phyloP scores from a whole-genome alignment of 345 rosid species.

The Gossypium stocksii region DNA sequence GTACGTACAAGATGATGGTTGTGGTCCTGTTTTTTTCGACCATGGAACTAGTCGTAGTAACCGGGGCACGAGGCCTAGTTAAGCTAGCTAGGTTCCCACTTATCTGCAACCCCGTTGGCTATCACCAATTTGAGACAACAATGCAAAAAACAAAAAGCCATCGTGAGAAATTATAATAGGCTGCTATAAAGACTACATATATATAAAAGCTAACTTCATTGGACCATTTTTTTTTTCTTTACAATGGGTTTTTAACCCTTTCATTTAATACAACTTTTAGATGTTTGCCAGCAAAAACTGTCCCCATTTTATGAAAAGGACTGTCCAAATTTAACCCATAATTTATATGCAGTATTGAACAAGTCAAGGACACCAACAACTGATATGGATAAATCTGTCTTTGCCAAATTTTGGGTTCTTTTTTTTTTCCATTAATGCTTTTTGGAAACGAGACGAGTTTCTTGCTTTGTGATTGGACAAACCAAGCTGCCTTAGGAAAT shows the following conservation, averaged over 20 bases:
- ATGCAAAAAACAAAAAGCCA: neutral
- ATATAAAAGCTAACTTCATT: neutral
- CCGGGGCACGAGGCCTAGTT: neutral
- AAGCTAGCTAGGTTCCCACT: slow-evolving; percentile 27
- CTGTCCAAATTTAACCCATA: neutral
- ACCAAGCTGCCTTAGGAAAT: slow-evolving; percentile 3
- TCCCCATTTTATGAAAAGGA: slow-evolving; percentile 11
- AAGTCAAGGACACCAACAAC: neutral
- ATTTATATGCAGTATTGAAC: neutral
- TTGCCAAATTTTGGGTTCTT: neutral
- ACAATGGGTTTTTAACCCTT: neutral
- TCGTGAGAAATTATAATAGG: too few relatives aligned
- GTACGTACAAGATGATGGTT: neutral
- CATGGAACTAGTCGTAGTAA: neutral
- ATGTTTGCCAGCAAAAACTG: neutral
- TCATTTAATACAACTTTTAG: slow-evolving; percentile 18
- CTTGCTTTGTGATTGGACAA: neutral
- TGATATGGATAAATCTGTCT: neutral
- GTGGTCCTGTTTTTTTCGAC: neutral
- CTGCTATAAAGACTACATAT: too few relatives aligned
- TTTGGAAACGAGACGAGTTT: neutral
- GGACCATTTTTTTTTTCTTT: neutral
- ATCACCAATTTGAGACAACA: neutral
- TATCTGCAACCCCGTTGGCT: slow-evolving; percentile 27
- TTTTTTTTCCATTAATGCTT: too few relatives aligned